Base-by-base conservation (phyloP, 768 basidiomycete genomes). In the Rhodotorula diobovata region DNA sequence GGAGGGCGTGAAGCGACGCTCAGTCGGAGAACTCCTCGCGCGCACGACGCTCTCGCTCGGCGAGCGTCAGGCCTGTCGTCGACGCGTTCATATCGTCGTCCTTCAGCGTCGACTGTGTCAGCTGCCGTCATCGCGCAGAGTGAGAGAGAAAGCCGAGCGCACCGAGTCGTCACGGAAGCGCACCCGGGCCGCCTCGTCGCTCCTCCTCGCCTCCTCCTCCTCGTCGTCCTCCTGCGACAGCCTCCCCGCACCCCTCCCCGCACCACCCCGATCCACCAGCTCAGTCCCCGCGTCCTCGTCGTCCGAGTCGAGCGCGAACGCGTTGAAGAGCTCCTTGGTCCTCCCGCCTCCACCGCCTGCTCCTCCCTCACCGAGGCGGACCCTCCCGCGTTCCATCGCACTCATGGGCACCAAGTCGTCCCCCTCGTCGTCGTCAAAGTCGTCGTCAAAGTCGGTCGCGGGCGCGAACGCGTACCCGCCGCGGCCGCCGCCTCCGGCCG, bases 241-340 rank as follows among this genome's bases (percentile, higher is more conserved):
- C 51, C 51, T 53, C 23, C 34, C 4, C 16, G 51, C 2, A 30
- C 30, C 4, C n/a, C 16, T 35, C 35, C 4, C 7, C 35, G 34
- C 11, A 6, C 14, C 14, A 16, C 28, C n/a, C 2, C 51, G 51
- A 15, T 53, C 51, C 12, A 57, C 25, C 23, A 57, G 56, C 35
- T 39, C 56, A 4, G 34, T 57, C 62, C 30, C 48, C 16, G 18
- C 55, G 12, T 32, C 55, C 59, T 61, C 79, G 43, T 78, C 75
- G 51, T 77, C 77, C 63, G 58, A 76, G 46, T 70, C 32, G 30
- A 76, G 32, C 39, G 74, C 75, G 55, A 98, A 98, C 28, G 95
- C 94, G 80, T 98, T 93, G 77, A 97, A 98, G 71, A 99, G 79
- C 81, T 97, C 95, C 81, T 89, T 89, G 61, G 93, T 90, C 61